Evolutionary conservation across 108 stramenopile species (phyloP), one percentile per base, ranked within the genome.

Genomic region (Cyclotella baltica): DNA sequence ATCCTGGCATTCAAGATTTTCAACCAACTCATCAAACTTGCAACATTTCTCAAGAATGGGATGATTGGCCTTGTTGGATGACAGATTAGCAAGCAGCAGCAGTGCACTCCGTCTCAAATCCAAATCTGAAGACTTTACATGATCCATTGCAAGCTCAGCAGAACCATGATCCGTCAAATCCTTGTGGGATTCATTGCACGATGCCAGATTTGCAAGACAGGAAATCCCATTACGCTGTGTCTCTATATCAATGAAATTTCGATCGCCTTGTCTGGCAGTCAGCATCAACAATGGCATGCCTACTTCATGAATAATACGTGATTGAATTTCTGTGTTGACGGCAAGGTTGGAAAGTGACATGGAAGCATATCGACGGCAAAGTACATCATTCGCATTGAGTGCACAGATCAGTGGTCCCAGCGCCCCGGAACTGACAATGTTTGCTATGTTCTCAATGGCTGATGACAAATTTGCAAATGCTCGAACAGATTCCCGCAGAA

Each of bases 311-410:
- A 93, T 66, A 28, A 96, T 86, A 61, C 89, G 85, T 63, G 65
- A 68, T 51, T 88, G 86, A 70, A 87, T 88, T 65, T 68, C 70
- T 47, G 73, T 62, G 67, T 86, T 85, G 6, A 83, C 75, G 1
- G 92, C 85, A 36, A 96, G 79, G 69, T 96, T 96, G 0, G 89
- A 91, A 28, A 92, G 64, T 29, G 90, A 89, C 95, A 96, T 93
- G 22, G 88, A 87, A 38, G 92, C 87, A 87, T 90, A 96, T 51
- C 93, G 85, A 63, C 89, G 91, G 77, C 88, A 88, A 30, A 93
- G 67, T 35, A 80, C 83, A 62, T 95, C 92, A 15, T 87, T 77
- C 31, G 87, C 88, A 35, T 78, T 65, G 19, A 96, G 85, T 62
- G 91, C 81, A 20, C 88, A 58, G 13, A 91, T 84, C 18, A 96